Conservation (phyloP, 179 eudicot species). For the Monotropa hypopitys region DNA sequence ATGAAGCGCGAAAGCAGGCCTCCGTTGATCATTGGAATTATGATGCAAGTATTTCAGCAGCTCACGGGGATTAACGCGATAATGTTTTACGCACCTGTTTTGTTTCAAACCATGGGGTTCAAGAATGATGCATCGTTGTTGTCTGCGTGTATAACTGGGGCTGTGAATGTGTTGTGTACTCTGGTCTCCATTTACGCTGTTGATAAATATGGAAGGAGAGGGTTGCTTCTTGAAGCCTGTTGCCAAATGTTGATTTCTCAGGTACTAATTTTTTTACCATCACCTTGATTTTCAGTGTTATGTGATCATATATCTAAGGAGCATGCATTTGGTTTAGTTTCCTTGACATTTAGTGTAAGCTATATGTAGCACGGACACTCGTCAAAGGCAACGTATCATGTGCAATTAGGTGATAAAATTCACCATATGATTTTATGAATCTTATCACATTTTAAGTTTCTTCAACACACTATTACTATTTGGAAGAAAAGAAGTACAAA, state of each 20-base stretch:
- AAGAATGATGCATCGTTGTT: constrained; percentile 34
- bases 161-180: constrained; percentile 34
- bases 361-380: too few relatives aligned
- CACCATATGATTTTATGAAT: background rate
- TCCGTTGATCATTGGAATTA: constrained; percentile 29
- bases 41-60: constrained; percentile 43
- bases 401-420: background rate
- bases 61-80: constrained; percentile 50
- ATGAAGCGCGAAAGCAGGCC: constrained; percentile 31
- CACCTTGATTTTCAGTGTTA: background rate
- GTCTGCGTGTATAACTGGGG: constrained; percentile 36
- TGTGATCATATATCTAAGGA: too few relatives aligned
- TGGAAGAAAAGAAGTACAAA: too few relatives aligned
- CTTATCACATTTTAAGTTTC: background rate
- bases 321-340: too few relatives aligned
- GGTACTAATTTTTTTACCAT: constrained; percentile 8
- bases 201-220: constrained; percentile 37
- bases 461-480: too few relatives aligned
- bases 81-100: constrained; percentile 48
- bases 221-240: constrained; percentile 38
- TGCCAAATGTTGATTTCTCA: constrained; percentile 38
- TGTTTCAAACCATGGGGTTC: constrained; percentile 53
- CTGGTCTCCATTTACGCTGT: constrained; percentile 34
- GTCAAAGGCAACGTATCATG: too few relatives aligned
- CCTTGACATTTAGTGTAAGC: too few relatives aligned